Evolutionary conservation across 169 alveolate genomes (phyloP).

Genomic region (Babesia caballi): DNA sequence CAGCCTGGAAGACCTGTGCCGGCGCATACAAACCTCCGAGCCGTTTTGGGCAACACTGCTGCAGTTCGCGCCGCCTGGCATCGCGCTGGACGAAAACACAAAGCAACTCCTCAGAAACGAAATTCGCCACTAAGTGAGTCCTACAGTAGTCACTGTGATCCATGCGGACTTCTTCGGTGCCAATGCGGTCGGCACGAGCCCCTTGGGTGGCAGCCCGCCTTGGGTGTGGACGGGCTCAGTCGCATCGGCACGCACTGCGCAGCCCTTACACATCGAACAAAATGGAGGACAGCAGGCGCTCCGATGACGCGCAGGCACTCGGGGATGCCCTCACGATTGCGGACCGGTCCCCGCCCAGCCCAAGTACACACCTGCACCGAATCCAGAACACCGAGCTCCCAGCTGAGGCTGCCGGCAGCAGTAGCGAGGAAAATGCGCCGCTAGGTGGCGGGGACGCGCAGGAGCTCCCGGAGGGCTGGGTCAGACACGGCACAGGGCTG

Average conservation of each 20-base stretch:
- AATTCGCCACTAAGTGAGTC: too few relatives aligned
- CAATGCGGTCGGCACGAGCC: too few relatives aligned
- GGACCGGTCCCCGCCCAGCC: too few relatives aligned
- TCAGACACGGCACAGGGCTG: constrained; percentile 50
- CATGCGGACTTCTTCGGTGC: too few relatives aligned
- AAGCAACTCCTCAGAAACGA: neutral
- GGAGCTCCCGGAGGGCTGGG: constrained; percentile 65
- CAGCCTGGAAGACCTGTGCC: constrained; percentile 46
- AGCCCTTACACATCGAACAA: neutral
- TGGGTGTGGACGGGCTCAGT: too few relatives aligned
- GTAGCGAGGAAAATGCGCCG: neutral
- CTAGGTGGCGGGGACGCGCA: neutral
- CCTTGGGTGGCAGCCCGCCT: too few relatives aligned
- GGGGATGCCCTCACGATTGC: too few relatives aligned
- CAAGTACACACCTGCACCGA: constrained; percentile 19
- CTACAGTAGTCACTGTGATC: too few relatives aligned
- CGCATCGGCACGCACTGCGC: too few relatives aligned
- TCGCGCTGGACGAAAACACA: neutral
- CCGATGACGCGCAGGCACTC: too few relatives aligned
- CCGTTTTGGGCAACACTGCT: constrained; percentile 38
- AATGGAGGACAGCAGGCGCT: constrained; percentile 14
- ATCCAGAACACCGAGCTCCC: neutral
- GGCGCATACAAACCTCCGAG: constrained; percentile 23
- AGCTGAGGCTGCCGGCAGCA: neutral
- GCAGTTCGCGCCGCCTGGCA: constrained; percentile 12